Base-by-base conservation (phyloP, 768 basidiomycete genomes). In the Xerocomellus chrysenteron region DNA sequence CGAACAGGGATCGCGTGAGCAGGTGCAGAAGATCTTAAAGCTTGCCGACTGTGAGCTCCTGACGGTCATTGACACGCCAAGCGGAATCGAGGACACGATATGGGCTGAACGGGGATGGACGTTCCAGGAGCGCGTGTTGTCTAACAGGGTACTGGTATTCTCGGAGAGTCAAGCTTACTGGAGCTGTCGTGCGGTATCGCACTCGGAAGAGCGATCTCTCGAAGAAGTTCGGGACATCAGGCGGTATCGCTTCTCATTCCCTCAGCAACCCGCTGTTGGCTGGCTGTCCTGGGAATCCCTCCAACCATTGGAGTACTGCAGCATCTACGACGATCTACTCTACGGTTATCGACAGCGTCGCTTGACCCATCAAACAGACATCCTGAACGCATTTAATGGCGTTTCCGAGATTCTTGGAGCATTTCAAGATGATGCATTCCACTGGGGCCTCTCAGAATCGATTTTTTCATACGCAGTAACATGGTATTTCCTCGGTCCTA, bases 91-190 rank as follows among this genome's bases (percentile, higher is more conserved):
- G 3, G 39, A 36, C 13, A 55, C 62, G 16, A 4, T 26, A 16
- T 61, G 60, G 56, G 62, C 52, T 14, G 9, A 58, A 16, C 40
- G 63, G 11, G 59, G 49, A 35, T 65, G 62, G 62, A 64, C 62
- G 2, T 64, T 64, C 30, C 62, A 64, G 37, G 62, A 64, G 5
- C 62, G 62, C 8, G 14, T 56, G 2, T 30, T 64, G 21, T 63
- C 61, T 4, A 53, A 11, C 35, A 63, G 61, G 16, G 36, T 63
- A 13, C 45, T 64, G 36, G 50, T 64, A 33, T 64, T 64, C 58
- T 64, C 62, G 4, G 51, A 64, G 17, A 37, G 21, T 41, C 62
- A 64, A 21, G 58, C 60, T 2, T 64, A 64, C 8, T 64, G 62
- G 62, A 45, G 19, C 26, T 64, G 62, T 47, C 54, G 47, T 33